Conservation (phyloP, 2,329 filamentous ascomycete genomes). For the Aspergillus fumigatiaffinis region DNA sequence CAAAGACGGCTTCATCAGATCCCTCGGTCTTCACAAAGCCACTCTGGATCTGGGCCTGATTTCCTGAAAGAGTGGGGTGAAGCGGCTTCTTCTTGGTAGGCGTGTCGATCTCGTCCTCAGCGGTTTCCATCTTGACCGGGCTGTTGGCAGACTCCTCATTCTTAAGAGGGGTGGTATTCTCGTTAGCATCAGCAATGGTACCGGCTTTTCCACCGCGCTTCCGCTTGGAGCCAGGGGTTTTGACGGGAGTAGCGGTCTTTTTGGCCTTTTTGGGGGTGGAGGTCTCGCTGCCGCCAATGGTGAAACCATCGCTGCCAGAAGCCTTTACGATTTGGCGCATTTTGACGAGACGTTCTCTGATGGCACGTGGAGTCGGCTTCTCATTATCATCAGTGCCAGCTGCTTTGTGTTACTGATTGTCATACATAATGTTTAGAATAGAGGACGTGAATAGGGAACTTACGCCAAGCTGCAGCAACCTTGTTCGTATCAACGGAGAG, state of each 20-base stretch:
- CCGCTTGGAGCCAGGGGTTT: constrained; percentile 17
- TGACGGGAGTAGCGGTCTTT: constrained; percentile 1
- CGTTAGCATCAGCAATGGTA: neutral
- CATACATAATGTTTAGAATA: neutral
- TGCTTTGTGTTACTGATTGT: constrained; percentile 4
- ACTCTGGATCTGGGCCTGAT: neutral
- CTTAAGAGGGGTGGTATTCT: neutral
- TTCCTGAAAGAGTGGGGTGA: neutral
- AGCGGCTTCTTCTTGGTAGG: constrained; percentile 2
- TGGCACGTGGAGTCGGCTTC: constrained; percentile 38
- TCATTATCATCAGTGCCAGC: constrained; percentile 12
- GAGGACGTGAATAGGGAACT: constrained; percentile 10
- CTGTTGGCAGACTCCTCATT: neutral
- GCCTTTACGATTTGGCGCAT: constrained; percentile 27
- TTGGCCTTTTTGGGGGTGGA: constrained; percentile 13
- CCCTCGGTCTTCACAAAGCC: constrained; percentile 2
- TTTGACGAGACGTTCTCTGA: constrained; percentile 35
- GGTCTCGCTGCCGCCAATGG: constrained; percentile 7
- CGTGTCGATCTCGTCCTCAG: neutral
- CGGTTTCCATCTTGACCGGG: constrained; percentile 11
- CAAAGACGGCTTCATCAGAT: neutral
- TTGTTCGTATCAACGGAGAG: constrained; percentile 31
- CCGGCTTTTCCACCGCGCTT: constrained; percentile 10
- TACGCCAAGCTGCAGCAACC: constrained; percentile 39
- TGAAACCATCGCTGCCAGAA: constrained; percentile 11